phyloP scores from a whole-genome alignment of 495 filamentous ascomycete genomes.

The Hypoxylon intermedium region DNA sequence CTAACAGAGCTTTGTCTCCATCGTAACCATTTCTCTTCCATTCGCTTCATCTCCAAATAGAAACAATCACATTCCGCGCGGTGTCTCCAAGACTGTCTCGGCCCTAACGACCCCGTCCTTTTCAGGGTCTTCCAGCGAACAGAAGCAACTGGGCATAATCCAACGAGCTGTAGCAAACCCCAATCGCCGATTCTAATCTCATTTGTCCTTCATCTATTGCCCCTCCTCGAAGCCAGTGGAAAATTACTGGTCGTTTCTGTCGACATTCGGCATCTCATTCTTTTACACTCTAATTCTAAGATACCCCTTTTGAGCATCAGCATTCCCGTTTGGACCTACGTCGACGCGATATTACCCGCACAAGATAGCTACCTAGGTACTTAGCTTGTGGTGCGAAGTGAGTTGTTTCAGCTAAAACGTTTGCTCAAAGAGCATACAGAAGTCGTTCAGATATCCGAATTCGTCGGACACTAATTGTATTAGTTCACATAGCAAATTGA shows the following conservation, averaged over 20 bases:
- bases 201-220: slow-evolving; percentile 35
- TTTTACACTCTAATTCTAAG: slow-evolving; percentile 17
- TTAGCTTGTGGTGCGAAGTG: slow-evolving; percentile 21
- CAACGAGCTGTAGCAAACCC: slow-evolving; percentile 17
- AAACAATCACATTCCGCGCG: slow-evolving; percentile 2
- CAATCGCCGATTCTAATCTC: slow-evolving; percentile 29
- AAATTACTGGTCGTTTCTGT: slow-evolving; percentile 25
- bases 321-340: slow-evolving; percentile 11
- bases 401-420: slow-evolving; percentile 10
- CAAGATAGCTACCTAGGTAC: slow-evolving; percentile 3
- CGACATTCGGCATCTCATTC: slow-evolving; percentile 16
- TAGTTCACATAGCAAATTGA: slow-evolving; percentile 6
- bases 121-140: slow-evolving; percentile 10
- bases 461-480: slow-evolving; percentile 14
- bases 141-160: slow-evolving; percentile 13
- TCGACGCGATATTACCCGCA: slow-evolving; percentile 12
- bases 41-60: slow-evolving; percentile 28
- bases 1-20: slow-evolving; percentile 1
- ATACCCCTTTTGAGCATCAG: slow-evolving; percentile 21
- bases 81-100: slow-evolving; percentile 30
- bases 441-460: neutral
- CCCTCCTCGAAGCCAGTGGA: slow-evolving; percentile 15
- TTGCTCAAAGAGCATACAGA: neutral
- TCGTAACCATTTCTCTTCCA: slow-evolving; percentile 1
- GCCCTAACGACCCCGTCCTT: slow-evolving; percentile 13